Evolutionary conservation across 768 basidiomycete genomes (phyloP).

Genomic region (Sarcodon aspratus): DNA sequence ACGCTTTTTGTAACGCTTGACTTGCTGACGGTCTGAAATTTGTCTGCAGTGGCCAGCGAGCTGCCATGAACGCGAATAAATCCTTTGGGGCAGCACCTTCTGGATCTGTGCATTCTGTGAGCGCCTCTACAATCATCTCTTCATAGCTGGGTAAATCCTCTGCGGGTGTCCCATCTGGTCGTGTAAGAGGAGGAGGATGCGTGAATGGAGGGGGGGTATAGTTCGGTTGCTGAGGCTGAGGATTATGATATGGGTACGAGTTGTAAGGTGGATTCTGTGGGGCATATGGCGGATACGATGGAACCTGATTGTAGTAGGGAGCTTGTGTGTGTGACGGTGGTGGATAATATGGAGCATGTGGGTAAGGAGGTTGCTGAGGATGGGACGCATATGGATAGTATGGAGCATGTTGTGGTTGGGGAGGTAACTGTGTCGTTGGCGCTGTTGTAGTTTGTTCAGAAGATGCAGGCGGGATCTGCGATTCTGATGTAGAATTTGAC

Average conservation of each 20-base stretch:
- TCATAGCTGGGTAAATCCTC: slow-evolving; percentile 80
- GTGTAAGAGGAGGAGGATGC: slow-evolving; percentile 15
- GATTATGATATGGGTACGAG: slow-evolving; percentile 6
- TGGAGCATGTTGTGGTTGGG: neutral
- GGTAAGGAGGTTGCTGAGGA: slow-evolving; percentile 39
- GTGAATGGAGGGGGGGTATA: slow-evolving; percentile 19
- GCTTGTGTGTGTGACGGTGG: slow-evolving; percentile 21
- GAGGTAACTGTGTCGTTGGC: neutral
- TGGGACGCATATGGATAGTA: slow-evolving; percentile 20
- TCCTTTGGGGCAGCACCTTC: slow-evolving; percentile 80
- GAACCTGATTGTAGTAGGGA: slow-evolving; percentile 14
- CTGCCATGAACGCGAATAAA: slow-evolving; percentile 76
- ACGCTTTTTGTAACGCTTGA: slow-evolving; percentile 83
- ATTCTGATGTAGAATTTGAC: slow-evolving; percentile 1
- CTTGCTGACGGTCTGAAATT: slow-evolving; percentile 87
- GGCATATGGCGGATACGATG: slow-evolving; percentile 15
- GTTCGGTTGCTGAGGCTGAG: slow-evolving; percentile 22
- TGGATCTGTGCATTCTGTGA: slow-evolving; percentile 51
- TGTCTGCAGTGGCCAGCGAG: slow-evolving; percentile 71
- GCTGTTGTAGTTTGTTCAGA: neutral
- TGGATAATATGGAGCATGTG: slow-evolving; percentile 57
- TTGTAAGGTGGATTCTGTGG: slow-evolving; percentile 9
- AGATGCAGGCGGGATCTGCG: slow-evolving; percentile 2
- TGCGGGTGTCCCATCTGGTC: slow-evolving; percentile 10
- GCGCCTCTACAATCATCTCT: slow-evolving; percentile 82